Conservation (phyloP, 1,284 basidiomycete genomes). For the Cutaneotrichosporon sp. region DNA sequence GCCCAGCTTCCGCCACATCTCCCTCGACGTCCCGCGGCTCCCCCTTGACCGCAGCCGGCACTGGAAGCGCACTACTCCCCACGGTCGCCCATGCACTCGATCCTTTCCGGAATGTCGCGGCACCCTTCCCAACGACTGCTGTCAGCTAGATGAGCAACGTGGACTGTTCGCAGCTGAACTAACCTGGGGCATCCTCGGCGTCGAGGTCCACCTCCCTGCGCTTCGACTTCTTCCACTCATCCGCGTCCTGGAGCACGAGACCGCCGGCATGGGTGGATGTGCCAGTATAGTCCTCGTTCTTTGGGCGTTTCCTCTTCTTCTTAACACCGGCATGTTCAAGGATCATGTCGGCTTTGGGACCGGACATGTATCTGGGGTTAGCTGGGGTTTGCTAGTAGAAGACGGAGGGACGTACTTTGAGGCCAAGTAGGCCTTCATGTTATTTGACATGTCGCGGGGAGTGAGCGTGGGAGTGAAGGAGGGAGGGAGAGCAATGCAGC, state of each 20-base stretch:
- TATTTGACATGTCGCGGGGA: slow-evolving; percentile 41
- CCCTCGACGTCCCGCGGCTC: slow-evolving; percentile 25
- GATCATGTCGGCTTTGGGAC: slow-evolving; percentile 93
- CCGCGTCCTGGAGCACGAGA: slow-evolving; percentile 46
- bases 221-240: slow-evolving; percentile 53
- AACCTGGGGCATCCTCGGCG: slow-evolving; percentile 49
- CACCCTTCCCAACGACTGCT: slow-evolving; percentile 38
- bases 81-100: slow-evolving; percentile 40
- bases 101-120: slow-evolving; percentile 41
- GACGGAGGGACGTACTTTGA: slow-evolving; percentile 38
- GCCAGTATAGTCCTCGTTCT: slow-evolving; percentile 52
- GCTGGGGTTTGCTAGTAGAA: neutral
- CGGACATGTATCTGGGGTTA: slow-evolving; percentile 76
- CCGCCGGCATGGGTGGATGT: slow-evolving; percentile 19
- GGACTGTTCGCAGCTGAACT: slow-evolving; percentile 16
- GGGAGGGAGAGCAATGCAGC: neutral
- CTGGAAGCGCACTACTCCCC: slow-evolving; percentile 27
- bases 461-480: no score
- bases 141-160: neutral
- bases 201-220: slow-evolving; percentile 35
- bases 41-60: slow-evolving; percentile 21
- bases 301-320: slow-evolving; percentile 64
- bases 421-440: slow-evolving; percentile 54
- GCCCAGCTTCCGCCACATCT: slow-evolving; percentile 7
- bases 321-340: slow-evolving; percentile 61